phyloP scores from a whole-genome alignment of 257 asterid genomes.

The Voacanga thouarsii region DNA sequence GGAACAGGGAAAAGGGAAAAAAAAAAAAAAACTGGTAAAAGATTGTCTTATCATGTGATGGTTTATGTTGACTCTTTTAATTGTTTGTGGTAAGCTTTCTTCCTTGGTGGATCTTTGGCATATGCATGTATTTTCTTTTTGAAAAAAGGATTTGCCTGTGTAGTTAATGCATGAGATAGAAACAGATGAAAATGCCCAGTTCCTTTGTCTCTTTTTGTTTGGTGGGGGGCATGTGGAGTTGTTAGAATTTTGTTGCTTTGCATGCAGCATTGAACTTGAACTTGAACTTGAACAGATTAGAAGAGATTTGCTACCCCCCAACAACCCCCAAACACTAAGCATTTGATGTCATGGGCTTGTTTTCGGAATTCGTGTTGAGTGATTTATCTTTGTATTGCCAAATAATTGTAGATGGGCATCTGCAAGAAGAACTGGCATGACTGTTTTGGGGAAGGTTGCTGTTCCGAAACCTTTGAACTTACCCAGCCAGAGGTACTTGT shows the following conservation, averaged over 20 bases:
- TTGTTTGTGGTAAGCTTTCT: neutral
- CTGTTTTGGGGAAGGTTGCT: constrained; percentile 89
- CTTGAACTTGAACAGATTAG: neutral
- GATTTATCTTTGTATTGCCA: constrained; percentile 10
- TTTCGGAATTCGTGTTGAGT: constrained; percentile 5
- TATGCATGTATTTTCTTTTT: neutral
- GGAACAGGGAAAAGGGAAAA: neutral
- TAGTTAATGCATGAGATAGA: neutral
- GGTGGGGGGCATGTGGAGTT: neutral
- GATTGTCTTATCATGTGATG: neutral
- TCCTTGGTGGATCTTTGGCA: neutral
- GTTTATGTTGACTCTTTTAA: neutral
- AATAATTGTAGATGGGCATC: constrained; percentile 63
- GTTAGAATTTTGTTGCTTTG: neutral
- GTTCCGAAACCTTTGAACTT: constrained; percentile 96
- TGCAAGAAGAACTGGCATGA: constrained; percentile 93
- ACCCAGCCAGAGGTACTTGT: constrained; percentile 87
- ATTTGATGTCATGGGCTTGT: constrained; percentile 3
- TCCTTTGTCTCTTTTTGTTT: neutral
- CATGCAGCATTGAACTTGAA: neutral
- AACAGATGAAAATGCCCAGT: neutral
- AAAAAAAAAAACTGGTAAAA: neutral
- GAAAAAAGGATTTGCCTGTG: neutral
- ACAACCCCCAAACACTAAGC: no score
- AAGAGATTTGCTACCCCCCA: no score